phyloP scores from a whole-genome alignment of 768 basidiomycete species.

The Fomitopsis serialis region DNA sequence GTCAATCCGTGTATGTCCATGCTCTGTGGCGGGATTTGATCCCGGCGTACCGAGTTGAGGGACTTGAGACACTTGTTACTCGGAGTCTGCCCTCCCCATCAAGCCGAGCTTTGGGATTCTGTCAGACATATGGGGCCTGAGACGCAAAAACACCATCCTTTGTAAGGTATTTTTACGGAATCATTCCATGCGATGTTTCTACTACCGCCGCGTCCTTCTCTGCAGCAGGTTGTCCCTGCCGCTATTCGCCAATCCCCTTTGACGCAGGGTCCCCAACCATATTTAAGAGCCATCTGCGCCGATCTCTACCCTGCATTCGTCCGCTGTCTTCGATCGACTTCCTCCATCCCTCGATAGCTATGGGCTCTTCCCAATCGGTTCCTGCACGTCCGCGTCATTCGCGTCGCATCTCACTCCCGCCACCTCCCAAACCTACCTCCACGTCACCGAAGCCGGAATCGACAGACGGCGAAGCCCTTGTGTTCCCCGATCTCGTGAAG shows the following conservation, averaged over 20 bases:
- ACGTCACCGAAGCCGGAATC: slow-evolving; percentile 1
- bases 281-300: not conserved
- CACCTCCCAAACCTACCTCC: not conserved
- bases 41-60: not conserved
- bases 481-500: slow-evolving; percentile 37
- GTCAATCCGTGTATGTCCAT: too few species aligned
- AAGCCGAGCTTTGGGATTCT: not conserved
- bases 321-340: not conserved
- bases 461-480: slow-evolving; percentile 15
- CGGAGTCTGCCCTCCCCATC: not conserved
- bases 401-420: not conserved
- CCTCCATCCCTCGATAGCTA: not conserved
- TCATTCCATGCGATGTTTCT: not conserved
- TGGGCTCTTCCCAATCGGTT: not conserved
- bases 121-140: not conserved
- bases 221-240: not conserved
- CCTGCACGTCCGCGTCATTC: not conserved
- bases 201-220: not conserved
- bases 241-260: not conserved
- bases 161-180: not conserved
- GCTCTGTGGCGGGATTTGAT: not conserved
- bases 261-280: not conserved
- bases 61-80: not conserved
- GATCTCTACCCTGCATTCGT: not conserved
- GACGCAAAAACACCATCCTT: not conserved